Base-by-base conservation (phyloP, 148 eudicot species). In the Nepenthes mirabilis region DNA sequence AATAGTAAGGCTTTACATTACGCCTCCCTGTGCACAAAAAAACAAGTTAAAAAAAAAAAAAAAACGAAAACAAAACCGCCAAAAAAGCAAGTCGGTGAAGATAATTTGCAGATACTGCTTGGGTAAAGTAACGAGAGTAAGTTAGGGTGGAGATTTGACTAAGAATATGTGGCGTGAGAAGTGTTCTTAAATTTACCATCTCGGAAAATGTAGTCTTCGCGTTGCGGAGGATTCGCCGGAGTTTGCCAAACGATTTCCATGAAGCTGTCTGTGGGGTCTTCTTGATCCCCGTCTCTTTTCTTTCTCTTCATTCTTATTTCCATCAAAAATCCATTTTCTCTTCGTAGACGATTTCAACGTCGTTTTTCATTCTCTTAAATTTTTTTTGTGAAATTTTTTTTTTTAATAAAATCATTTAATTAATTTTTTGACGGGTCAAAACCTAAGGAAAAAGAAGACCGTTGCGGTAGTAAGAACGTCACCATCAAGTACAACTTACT, bases 221-320 rank as follows among this genome's bases (percentile, higher is more conserved):
- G 87, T 52, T 77, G 83, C 8, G 95, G 95, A 57, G 91, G 73
- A 37, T 82, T 82, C 2, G 96, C 78, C 11, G 95, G 95, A n/a
- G 96, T 83, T 77, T 88, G 98, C 96, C 98, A 93, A 0, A 86
- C 79, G n/a, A 88, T 88, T 58, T 85, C 94, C 98, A 88, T 88
- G 13, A 55, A 4, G 35, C 35, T 32, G 53, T 32, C 54, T 33
- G 52, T 12, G 57, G 6, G 43, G 34, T 23, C 10, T 34, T 36
- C 51, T 60, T 36, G 50, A 55, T 36, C 36, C 33, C 14, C 49
- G 61, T 23, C 57, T 62, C 43, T 37, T 8, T 52, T 34, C 8
- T 59, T 54, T 58, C 57, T 33, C 36, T 59, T 60, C 33, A 40
- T 40, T 40, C 8, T 8, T 3, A 40, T 40, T 1, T 40, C 45